These are phyloP conservation scores for Physcomitrellopsis africana DNA, from an alignment of 225 moss, liverwort and hornwort genomes.

Conservation along the genomic window DNA sequence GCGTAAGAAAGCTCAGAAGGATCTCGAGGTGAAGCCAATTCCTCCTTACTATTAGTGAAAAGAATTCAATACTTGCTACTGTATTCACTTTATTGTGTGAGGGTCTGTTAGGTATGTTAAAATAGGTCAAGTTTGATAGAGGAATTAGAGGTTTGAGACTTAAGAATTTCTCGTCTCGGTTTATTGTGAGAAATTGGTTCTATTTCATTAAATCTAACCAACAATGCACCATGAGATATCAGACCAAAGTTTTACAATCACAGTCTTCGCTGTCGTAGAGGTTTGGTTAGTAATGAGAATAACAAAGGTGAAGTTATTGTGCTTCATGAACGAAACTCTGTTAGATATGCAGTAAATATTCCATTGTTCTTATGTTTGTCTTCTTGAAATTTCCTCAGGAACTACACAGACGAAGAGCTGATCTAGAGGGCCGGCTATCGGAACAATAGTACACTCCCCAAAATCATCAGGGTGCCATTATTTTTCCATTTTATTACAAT, in stretches of 20 bases:
- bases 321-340: not conserved
- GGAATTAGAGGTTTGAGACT: not conserved
- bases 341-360: not conserved
- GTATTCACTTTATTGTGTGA: not conserved
- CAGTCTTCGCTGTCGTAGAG: too few relatives aligned
- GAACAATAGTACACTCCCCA: constrained; percentile 4
- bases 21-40: constrained; percentile 47
- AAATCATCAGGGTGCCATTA: not conserved
- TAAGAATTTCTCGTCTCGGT: too few relatives aligned
- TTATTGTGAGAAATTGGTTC: too few relatives aligned
- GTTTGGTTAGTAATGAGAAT: too few relatives aligned
- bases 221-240: too few relatives aligned
- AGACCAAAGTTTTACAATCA: too few relatives aligned
- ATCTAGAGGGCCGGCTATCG: constrained; percentile 45
- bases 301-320: not conserved
- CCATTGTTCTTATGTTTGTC: constrained; percentile 3
- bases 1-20: constrained; percentile 53
- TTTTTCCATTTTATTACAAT: not conserved
- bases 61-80: not conserved
- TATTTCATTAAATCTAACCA: too few relatives aligned
- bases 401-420: constrained; percentile 52
- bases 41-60: not conserved
- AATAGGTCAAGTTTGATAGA: not conserved
- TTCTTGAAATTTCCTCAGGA: constrained; percentile 42
- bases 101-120: constrained; percentile 3